Evolutionary conservation across 148 eudicot genomes (phyloP), one percentile per base, ranked within the genome.

Genomic region (Vaccinium vitisidaea): DNA sequence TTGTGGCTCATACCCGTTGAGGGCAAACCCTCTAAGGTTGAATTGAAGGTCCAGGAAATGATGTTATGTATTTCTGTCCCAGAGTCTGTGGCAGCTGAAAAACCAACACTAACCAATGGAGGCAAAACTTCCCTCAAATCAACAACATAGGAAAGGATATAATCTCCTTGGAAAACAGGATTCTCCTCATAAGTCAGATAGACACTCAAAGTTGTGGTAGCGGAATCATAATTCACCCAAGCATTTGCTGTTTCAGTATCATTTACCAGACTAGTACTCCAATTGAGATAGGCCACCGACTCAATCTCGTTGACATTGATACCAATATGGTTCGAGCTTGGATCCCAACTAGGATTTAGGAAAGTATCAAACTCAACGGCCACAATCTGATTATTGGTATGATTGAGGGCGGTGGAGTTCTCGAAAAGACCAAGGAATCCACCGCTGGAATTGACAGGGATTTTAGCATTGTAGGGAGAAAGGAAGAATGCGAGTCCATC

Each of bases 51-150:
- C 32, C 32, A 32, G 32, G 32, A 32, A 32, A 32, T 32, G 32
- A 32, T 1, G 32, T 1, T 32, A 32, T 71, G 75, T 32, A 1
- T 14, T 30, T 71, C 75, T 5, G 1, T 25, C 73, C 0, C 25
- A 23, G 0, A 0, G 39, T 48, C 75, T 71, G 75, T 71, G 5
- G 75, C 39, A 13, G 48, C 46, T 46, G 46, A 30, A 32, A 71
- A 71, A 32, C 75, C 75, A 71, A 71, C 75, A 30, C 75, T 15
- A 71, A 71, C 75, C 75, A 36, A 13, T 71, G 32, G 46, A 27
- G 75, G 75, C 21, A 71, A 14, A 32, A 71, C 6, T 14, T 71
- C 8, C 75, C 1, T 70, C 43, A 70, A 70, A 70, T 70, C 1
- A 70, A 30, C 9, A 30, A 13, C 75, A 30, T 13, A 0, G 21